A percentile compares a stretch with the other conserved stretches of the same genome.
These are phyloP conservation scores for Globisporangium canariense DNA, from an alignment of 352 stramenopile genomes.

Conservation along the genomic window DNA sequence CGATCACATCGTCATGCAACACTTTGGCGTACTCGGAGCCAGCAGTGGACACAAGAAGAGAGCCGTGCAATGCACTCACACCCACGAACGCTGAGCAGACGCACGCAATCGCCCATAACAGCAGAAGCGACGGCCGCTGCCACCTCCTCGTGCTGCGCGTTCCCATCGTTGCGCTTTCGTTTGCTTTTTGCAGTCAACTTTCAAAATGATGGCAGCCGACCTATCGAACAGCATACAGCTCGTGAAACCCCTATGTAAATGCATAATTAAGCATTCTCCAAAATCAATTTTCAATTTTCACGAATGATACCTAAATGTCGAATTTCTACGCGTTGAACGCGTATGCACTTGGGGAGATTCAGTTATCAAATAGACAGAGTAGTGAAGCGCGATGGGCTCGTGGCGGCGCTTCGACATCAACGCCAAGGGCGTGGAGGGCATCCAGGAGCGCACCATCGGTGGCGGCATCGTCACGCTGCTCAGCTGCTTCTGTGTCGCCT, in stretches of 20 bases:
- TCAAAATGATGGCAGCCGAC: neutral
- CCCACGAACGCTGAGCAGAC: neutral
- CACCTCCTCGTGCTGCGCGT: neutral
- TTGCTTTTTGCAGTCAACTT: neutral
- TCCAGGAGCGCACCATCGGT: constrained; percentile 85
- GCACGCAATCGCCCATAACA: neutral
- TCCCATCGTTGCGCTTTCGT: neutral
- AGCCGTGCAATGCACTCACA: neutral
- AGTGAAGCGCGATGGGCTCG: constrained; percentile 33
- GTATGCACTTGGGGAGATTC: constrained; percentile 11
- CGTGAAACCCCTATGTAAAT: too few relatives aligned
- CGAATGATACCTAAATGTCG: neutral
- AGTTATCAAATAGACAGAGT: constrained; percentile 3
- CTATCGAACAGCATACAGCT: too few relatives aligned
- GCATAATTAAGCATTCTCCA: too few relatives aligned
- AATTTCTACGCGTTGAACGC: constrained; percentile 16
- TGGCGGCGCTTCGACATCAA: constrained; percentile 87
- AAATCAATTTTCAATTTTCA: too few relatives aligned
- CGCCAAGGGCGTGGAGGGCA: constrained; percentile 86
- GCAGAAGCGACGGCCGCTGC: neutral
- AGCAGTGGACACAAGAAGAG: neutral
- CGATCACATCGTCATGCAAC: neutral
- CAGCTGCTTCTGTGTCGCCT: constrained; percentile 66
- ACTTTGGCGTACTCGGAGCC: neutral
- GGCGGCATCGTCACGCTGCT: constrained; percentile 80